A percentile compares a stretch with the other conserved stretches of the same genome.
These are phyloP conservation scores for Rhodotorula sp. DNA, from an alignment of 1,284 basidiomycete genomes.

Conservation along the genomic window DNA sequence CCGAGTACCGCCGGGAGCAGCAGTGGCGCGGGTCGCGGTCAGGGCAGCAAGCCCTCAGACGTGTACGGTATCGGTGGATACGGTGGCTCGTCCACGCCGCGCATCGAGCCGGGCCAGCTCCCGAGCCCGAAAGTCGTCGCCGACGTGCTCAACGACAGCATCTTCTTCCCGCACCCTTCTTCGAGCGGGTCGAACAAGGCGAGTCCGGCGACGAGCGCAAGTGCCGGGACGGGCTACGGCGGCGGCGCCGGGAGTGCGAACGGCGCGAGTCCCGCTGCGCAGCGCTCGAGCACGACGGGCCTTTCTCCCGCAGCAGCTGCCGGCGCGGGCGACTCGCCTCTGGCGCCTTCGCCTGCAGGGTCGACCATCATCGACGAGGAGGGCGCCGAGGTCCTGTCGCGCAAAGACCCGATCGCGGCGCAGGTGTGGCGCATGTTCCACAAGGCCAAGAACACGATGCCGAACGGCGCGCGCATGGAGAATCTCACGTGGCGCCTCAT, in stretches of 20 bases:
- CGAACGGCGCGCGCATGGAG: conserved; percentile 93
- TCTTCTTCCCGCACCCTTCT: conserved; percentile 22
- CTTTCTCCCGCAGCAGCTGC: too few species aligned
- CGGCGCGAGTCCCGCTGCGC: background rate
- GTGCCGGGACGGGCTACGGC: conserved; percentile 1
- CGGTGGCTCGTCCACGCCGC: conserved; percentile 21
- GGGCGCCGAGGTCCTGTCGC: conserved; percentile 35
- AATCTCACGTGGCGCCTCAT: conserved; percentile 98
- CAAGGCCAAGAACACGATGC: conserved; percentile 78
- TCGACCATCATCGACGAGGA: conserved; percentile 43
- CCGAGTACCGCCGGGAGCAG: background rate
- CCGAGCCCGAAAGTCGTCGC: conserved; percentile 32
- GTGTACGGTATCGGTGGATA: conserved; percentile 36
- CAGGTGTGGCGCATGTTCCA: conserved; percentile 98
- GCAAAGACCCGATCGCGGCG: conserved; percentile 82
- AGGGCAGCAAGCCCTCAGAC: conserved; percentile 3
- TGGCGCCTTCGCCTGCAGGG: conserved; percentile 6
- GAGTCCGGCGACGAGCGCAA: conserved; percentile 1
- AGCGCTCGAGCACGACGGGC: too few species aligned
- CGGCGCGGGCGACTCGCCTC: too few species aligned
- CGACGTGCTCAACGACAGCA: conserved; percentile 32
- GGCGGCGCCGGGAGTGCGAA: background rate
- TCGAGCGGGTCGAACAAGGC: background rate
- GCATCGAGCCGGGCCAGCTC: conserved; percentile 3
- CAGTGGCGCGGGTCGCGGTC: background rate